Evolutionary conservation across 2,329 filamentous ascomycete species (phyloP).

Genomic region (Calonectria leucothoes): DNA sequence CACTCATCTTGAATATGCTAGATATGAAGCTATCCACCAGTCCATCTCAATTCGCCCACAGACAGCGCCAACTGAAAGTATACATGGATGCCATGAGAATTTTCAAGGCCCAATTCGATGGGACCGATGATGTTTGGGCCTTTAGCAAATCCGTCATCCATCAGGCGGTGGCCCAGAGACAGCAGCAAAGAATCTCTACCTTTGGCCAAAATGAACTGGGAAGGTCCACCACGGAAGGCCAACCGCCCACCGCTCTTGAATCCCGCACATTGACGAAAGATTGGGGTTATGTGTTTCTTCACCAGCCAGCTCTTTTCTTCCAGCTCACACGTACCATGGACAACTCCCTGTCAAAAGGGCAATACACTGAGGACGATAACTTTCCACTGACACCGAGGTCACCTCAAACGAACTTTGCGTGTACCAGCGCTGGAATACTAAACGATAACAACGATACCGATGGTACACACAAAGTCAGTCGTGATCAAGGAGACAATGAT

Average conservation of each 20-base stretch:
- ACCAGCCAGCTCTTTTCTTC: constrained; percentile 21
- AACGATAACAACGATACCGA: no score
- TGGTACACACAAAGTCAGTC: no score
- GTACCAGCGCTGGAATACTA: neutral
- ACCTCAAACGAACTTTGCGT: neutral
- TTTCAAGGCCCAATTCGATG: constrained; percentile 22
- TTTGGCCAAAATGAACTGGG: neutral
- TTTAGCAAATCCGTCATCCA: constrained; percentile 15
- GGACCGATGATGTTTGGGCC: constrained; percentile 23
- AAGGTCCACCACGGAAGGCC: no score
- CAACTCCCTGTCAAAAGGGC: constrained; percentile 15
- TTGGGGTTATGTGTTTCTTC: constrained; percentile 21
- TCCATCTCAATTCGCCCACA: constrained; percentile 18
- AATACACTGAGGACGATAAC: constrained; percentile 11
- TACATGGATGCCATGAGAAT: constrained; percentile 21
- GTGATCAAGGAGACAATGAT: no score
- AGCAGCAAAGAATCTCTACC: neutral
- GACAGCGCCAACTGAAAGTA: constrained; percentile 17
- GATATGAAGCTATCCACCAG: constrained; percentile 23
- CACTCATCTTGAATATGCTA: constrained; percentile 20
- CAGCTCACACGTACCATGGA: constrained; percentile 20
- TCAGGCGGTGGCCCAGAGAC: neutral
- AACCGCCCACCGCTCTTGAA: neutral
- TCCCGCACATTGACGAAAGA: neutral
- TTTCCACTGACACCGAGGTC: neutral